Conservation (phyloP, 1,284 basidiomycete genomes). For the Marasmius oreades region DNA sequence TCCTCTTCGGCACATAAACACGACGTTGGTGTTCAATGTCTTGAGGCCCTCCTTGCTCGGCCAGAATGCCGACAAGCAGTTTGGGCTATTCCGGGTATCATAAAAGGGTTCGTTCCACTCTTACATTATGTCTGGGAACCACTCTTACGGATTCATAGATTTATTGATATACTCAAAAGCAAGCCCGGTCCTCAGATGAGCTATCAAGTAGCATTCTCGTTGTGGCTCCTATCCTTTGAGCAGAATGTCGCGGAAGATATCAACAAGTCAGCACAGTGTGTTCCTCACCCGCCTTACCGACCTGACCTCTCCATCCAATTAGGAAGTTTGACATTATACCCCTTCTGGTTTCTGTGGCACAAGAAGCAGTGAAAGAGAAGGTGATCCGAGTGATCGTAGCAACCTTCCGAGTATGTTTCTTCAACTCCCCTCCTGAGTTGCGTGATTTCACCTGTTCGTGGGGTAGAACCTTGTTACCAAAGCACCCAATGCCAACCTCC, state of each 20-base stretch:
- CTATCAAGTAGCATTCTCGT: slow-evolving; percentile 89
- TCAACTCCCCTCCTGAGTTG: background rate
- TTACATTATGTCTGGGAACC: background rate
- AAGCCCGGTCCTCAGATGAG: slow-evolving; percentile 88
- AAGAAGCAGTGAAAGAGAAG: slow-evolving; percentile 95
- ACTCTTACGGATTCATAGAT: slow-evolving; percentile 35
- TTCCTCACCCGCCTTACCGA: background rate
- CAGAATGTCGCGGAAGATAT: slow-evolving; percentile 80
- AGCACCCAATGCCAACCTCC: slow-evolving; percentile 80
- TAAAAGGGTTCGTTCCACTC: slow-evolving; percentile 47
- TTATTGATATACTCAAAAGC: slow-evolving; percentile 75
- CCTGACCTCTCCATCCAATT: background rate
- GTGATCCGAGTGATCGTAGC: slow-evolving; percentile 94
- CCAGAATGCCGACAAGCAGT: slow-evolving; percentile 74
- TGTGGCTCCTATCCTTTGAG: slow-evolving; percentile 95
- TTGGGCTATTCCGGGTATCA: slow-evolving; percentile 67
- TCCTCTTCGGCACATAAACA: slow-evolving; percentile 65
- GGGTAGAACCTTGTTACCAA: slow-evolving; percentile 81
- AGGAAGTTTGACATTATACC: slow-evolving; percentile 91
- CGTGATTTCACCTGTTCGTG: slow-evolving; percentile 7
- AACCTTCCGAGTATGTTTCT: slow-evolving; percentile 69
- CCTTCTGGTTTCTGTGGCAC: slow-evolving; percentile 83
- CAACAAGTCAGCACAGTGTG: slow-evolving; percentile 58
- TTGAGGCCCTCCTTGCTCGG: slow-evolving; percentile 83
- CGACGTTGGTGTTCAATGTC: slow-evolving; percentile 88